These are phyloP conservation scores for Xerocomus brunneocitrinus DNA, from an alignment of 768 basidiomycete species.

Conservation along the genomic window DNA sequence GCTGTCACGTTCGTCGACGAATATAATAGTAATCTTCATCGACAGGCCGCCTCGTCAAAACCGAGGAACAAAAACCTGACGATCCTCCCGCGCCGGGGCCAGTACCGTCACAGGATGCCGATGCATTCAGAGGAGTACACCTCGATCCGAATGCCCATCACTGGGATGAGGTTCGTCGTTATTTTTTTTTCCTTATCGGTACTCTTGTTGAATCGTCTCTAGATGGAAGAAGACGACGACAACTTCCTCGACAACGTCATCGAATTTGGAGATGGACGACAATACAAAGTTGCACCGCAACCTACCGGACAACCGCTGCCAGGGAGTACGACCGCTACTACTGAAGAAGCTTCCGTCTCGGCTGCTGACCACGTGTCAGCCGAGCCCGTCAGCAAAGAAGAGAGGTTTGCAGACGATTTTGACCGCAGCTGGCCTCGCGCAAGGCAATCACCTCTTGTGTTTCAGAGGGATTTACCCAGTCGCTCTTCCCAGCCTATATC, in stretches of 20 bases:
- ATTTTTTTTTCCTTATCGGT: slow-evolving; percentile 3
- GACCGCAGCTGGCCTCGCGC: slow-evolving; percentile 95
- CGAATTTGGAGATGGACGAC: slow-evolving; percentile 93
- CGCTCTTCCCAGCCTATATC: slow-evolving; percentile 30
- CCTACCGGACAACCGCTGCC: slow-evolving; percentile 30
- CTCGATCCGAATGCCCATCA: slow-evolving; percentile 91
- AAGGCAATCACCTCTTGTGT: slow-evolving; percentile 42
- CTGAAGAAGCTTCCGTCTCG: slow-evolving; percentile 14
- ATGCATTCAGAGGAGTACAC: slow-evolving; percentile 92
- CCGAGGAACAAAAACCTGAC: slow-evolving; percentile 44
- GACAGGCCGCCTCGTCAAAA: slow-evolving; percentile 18
- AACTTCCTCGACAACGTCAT: slow-evolving; percentile 86
- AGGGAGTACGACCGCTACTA: slow-evolving; percentile 10
- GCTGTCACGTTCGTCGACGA: not conserved
- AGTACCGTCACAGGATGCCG: slow-evolving; percentile 76
- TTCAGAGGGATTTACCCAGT: slow-evolving; percentile 39
- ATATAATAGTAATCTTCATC: slow-evolving; percentile 12
- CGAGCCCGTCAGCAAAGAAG: slow-evolving; percentile 71
- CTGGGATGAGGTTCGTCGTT: slow-evolving; percentile 87
- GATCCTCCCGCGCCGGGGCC: slow-evolving; percentile 48
- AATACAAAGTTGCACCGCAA: slow-evolving; percentile 73
- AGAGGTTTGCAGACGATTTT: slow-evolving; percentile 90
- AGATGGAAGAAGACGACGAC: slow-evolving; percentile 93
- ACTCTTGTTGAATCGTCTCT: slow-evolving; percentile 7
- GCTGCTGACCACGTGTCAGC: slow-evolving; percentile 18